These are phyloP conservation scores for Pichia thaimueangensis DNA, from an alignment of 805 yeast genomes.

Conservation along the genomic window DNA sequence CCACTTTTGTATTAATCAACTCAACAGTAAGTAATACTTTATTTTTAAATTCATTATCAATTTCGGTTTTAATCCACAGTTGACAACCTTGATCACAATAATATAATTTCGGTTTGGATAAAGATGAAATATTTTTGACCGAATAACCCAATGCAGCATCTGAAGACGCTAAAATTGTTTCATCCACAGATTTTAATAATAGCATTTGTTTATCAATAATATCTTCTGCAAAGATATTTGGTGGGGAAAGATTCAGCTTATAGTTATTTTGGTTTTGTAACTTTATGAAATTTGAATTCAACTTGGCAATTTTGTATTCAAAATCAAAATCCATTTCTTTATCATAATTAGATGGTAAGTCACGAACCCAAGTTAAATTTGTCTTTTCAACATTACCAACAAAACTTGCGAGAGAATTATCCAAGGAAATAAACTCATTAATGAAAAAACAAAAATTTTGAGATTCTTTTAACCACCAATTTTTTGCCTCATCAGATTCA, in stretches of 20 bases:
- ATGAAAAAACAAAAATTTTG: conserved; percentile 28
- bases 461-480: conserved; percentile 41
- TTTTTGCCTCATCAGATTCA: conserved; percentile 28
- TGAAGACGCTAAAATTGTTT: conserved; percentile 24
- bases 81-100: conserved; percentile 34
- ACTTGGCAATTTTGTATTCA: conserved; percentile 26
- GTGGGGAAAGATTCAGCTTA: conserved; percentile 21
- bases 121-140: conserved; percentile 25
- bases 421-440: conserved; percentile 19
- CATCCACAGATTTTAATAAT: conserved; percentile 22
- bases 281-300: background rate
- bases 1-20: conserved; percentile 28
- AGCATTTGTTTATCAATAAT: conserved; percentile 25
- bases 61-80: conserved; percentile 45
- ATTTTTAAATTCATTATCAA: conserved; percentile 21
- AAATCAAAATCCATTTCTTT: conserved; percentile 42
- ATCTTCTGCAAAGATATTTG: conserved; percentile 33
- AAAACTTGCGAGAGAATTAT: conserved; percentile 32
- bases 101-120: conserved; percentile 33
- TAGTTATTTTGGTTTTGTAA: background rate
- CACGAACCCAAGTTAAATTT: conserved; percentile 1
- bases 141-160: conserved; percentile 29
- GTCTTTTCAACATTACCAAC: conserved; percentile 22
- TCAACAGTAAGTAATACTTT: conserved; percentile 42
- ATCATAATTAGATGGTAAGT: background rate